phyloP scores from a whole-genome alignment of 768 basidiomycete genomes.

The Hypholoma fasciculare region DNA sequence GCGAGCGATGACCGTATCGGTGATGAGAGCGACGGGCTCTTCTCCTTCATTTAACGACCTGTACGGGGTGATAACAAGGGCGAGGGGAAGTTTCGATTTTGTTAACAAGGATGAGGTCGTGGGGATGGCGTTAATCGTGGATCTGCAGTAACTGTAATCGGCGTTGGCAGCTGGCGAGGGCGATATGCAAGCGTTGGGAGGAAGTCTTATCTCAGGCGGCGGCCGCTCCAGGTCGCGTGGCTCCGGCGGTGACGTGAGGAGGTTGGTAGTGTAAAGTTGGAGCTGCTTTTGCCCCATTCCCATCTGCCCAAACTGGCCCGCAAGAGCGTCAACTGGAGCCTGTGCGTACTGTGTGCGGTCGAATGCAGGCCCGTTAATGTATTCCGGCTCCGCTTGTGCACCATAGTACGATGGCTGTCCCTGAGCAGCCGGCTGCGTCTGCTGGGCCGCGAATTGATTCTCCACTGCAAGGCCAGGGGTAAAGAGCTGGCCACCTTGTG shows the following conservation, averaged over 20 bases:
- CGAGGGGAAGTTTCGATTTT: constrained; percentile 91
- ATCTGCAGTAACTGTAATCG: constrained; percentile 89
- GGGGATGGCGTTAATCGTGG: constrained; percentile 90
- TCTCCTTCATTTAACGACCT: constrained; percentile 84
- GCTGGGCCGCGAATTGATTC: constrained; percentile 66
- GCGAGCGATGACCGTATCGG: constrained; percentile 93
- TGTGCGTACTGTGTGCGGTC: constrained; percentile 45
- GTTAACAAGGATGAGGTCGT: constrained; percentile 83
- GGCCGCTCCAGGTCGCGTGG: constrained; percentile 78
- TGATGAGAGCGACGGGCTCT: constrained; percentile 83
- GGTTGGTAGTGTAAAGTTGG: constrained; percentile 83
- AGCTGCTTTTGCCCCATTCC: constrained; percentile 76
- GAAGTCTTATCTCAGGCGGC: constrained; percentile 89
- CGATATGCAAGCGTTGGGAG: constrained; percentile 80
- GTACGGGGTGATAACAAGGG: constrained; percentile 88
- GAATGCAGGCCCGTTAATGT: constrained; percentile 40
- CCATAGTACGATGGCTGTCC: constrained; percentile 41
- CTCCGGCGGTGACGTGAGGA: constrained; percentile 91
- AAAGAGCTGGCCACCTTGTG: constrained; percentile 62
- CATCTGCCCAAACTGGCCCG: constrained; percentile 91
- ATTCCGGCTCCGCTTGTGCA: constrained; percentile 46
- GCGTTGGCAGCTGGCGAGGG: constrained; percentile 80
- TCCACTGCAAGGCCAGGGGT: constrained; percentile 81
- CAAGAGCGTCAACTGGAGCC: constrained; percentile 59
- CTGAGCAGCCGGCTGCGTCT: constrained; percentile 28